phyloP scores from a whole-genome alignment of 2,329 filamentous ascomycete species.

The Xenoacremonium recifei region DNA sequence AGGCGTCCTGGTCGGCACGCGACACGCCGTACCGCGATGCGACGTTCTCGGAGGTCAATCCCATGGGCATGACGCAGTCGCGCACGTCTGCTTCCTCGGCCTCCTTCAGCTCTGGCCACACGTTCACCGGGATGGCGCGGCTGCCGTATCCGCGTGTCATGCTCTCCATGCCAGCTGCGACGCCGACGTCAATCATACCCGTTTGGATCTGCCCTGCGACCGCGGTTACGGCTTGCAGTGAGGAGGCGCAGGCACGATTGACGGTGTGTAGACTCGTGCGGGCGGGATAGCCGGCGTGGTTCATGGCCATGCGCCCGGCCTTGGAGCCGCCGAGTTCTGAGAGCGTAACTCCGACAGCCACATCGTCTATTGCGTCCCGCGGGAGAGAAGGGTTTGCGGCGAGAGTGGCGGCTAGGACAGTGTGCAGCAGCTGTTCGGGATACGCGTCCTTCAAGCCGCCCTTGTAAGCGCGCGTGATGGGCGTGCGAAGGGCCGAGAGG shows the following conservation, averaged over 20 bases:
- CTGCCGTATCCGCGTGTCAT: slow-evolving; percentile 91
- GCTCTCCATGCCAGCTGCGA: slow-evolving; percentile 91
- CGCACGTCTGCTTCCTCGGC: slow-evolving; percentile 65
- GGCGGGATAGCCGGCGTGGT: slow-evolving; percentile 75
- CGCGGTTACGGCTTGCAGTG: slow-evolving; percentile 72
- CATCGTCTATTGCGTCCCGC: slow-evolving; percentile 66
- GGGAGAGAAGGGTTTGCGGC: slow-evolving; percentile 71
- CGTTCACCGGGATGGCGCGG: slow-evolving; percentile 76
- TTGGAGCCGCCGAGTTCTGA: slow-evolving; percentile 89
- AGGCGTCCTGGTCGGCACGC: slow-evolving; percentile 76
- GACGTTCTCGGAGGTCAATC: slow-evolving; percentile 86
- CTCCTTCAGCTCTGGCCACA: slow-evolving; percentile 73
- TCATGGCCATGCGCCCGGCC: slow-evolving; percentile 86
- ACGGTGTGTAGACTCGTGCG: slow-evolving; percentile 79
- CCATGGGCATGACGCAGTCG: slow-evolving; percentile 95
- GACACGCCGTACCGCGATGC: slow-evolving; percentile 72
- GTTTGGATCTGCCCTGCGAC: slow-evolving; percentile 74
- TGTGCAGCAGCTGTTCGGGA: slow-evolving; percentile 81
- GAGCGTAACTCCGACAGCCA: slow-evolving; percentile 84
- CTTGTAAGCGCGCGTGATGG: slow-evolving; percentile 79
- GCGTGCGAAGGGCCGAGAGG: slow-evolving; percentile 85
- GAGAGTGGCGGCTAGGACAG: slow-evolving; percentile 47
- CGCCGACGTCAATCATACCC: slow-evolving; percentile 69
- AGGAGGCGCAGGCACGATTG: slow-evolving; percentile 82
- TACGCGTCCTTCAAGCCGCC: slow-evolving; percentile 84